Conservation (phyloP, 345 rosid genomes). For the Psidium guajava region DNA sequence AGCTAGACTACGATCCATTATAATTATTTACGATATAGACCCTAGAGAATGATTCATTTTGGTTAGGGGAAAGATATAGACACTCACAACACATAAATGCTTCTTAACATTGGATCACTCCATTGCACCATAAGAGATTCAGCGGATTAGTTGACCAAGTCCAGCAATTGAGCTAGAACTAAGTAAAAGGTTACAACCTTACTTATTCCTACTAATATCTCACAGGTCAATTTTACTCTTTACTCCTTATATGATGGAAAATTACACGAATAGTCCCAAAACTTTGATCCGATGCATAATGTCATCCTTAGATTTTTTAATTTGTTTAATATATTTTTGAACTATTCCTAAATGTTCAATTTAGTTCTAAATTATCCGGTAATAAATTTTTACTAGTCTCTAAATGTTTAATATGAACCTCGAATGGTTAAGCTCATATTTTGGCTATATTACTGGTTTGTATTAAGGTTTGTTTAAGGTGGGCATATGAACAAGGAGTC, state of each 20-base stretch:
- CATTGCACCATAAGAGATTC: background rate
- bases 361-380: background rate
- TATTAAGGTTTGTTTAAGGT: conserved; percentile 16
- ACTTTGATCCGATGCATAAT: background rate
- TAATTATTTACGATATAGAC: background rate
- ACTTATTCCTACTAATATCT: background rate
- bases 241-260: background rate
- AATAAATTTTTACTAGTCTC: background rate
- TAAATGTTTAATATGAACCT: background rate
- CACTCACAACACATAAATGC: background rate
- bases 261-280: background rate
- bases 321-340: background rate
- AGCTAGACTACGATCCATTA: background rate
- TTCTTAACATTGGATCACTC: background rate
- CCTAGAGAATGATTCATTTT: background rate
- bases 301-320: background rate
- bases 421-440: background rate
- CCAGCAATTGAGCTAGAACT: background rate
- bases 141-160: background rate
- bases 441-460: background rate
- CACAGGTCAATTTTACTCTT: background rate
- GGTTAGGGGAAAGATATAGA: background rate
- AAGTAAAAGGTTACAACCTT: background rate
- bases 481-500: conserved; percentile 26
- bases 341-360: background rate